Evolutionary conservation across 768 basidiomycete species (phyloP).

Genomic region (Rhodotorula diobovata): DNA sequence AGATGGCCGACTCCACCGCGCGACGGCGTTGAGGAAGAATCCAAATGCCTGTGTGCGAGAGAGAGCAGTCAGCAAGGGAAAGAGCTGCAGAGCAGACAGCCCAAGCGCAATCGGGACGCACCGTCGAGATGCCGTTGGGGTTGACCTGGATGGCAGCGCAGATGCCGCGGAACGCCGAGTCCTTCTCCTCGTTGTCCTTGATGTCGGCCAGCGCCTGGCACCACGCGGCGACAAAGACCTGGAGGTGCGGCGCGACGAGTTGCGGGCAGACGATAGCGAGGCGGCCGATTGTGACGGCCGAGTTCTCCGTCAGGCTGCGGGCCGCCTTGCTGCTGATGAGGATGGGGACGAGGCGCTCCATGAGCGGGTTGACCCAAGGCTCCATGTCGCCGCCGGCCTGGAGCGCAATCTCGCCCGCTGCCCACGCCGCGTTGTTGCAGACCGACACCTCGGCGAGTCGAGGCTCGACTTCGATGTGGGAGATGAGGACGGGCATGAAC

Average conservation of each 20-base stretch:
- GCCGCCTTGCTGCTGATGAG: slow-evolving; percentile 87
- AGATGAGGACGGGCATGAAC: slow-evolving; percentile 82
- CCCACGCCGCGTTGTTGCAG: slow-evolving; percentile 99
- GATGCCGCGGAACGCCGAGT: slow-evolving; percentile 94
- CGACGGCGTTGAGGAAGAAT: slow-evolving; percentile 98
- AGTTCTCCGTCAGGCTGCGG: slow-evolving; percentile 91
- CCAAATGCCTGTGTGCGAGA: slow-evolving; percentile 64
- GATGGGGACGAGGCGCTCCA: slow-evolving; percentile 85
- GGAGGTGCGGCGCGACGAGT: slow-evolving; percentile 66
- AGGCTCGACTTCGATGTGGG: slow-evolving; percentile 87
- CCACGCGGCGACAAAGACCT: slow-evolving; percentile 73
- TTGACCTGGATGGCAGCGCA: slow-evolving; percentile 94
- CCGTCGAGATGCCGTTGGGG: slow-evolving; percentile 60
- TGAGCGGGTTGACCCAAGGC: slow-evolving; percentile 82
- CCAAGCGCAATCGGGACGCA: not conserved
- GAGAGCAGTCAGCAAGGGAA: not conserved
- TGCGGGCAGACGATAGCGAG: slow-evolving; percentile 88
- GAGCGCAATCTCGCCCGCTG: slow-evolving; percentile 95
- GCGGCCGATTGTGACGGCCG: slow-evolving; percentile 94
- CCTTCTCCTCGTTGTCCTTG: slow-evolving; percentile 98
- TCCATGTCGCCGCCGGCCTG: slow-evolving; percentile 83
- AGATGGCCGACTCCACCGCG: slow-evolving; percentile 90
- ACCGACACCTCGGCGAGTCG: slow-evolving; percentile 91
- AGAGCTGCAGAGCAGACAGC: no score
- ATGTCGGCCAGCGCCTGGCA: slow-evolving; percentile 89